Evolutionary conservation across 345 rosid genomes (phyloP), one percentile per base, ranked within the genome.

Genomic region (Ceriops decandra): DNA sequence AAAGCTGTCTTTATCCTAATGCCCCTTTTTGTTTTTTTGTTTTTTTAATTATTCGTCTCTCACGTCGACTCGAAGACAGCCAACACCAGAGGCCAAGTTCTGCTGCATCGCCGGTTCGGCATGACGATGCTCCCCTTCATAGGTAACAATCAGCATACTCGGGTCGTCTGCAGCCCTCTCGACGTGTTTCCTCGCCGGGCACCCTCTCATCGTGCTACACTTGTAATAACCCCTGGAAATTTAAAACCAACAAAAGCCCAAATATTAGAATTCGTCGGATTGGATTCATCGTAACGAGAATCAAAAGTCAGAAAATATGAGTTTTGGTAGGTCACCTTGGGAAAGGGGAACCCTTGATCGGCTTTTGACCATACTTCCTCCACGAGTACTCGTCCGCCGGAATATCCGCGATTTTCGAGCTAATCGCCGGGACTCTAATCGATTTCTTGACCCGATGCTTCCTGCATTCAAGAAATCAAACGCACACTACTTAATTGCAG

Each of bases 321-420:
- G 17, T 42, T 42, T 42, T 3, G 9, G 26, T n/a, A 68, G 67
- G 66, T 84, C 86, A 89, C 98, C 98, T 81, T 76, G 99, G 99
- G 76, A 83, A 87, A 2, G 99, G 99, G 1, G 99, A 91, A 13
- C 99, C 99, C 64, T 93, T 93, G 79, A 93, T 91, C 59, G 97
- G 99, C 79, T 93, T 93, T 59, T 93, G 97, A 20, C 99, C 99
- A 70, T 93, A 93, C 76, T 93, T 93, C 58, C 98, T 91, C 98
- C 98, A 93, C 0, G 98, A 91, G 63, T 80, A 85, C 66, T 93
- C 99, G 70, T 93, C 99, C 30, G 93, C 76, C 6, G 99, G 99
- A 68, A 93, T 93, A 72, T 93, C 99, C 38, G 99, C 99, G 38
- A 89, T 80, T 78, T 93, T 93, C 7, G 87, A 68, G 73, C 99